Evolutionary conservation across 2,329 filamentous ascomycete species (phyloP).

Genomic region (Fusarium aywerte): DNA sequence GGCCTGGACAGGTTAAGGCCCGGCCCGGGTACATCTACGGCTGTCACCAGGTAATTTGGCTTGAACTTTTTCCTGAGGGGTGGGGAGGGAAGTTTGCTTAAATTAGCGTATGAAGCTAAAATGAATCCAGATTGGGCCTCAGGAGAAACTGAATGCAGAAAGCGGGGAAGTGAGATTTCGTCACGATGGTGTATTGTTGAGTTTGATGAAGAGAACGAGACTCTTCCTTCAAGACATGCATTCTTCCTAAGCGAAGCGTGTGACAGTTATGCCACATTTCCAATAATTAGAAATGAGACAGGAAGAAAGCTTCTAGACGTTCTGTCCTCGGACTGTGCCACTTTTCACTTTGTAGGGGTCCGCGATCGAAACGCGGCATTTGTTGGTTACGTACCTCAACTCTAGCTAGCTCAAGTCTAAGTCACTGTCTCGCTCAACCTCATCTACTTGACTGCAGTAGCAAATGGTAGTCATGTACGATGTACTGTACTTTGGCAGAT

Average conservation of each 20-base stretch:
- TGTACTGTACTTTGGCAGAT: neutral
- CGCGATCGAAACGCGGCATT: neutral
- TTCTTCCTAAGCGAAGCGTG: neutral
- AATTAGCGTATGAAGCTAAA: slow-evolving; percentile 2
- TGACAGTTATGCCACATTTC: neutral
- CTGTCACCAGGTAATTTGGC: neutral
- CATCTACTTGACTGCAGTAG: neutral
- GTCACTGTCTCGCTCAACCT: slow-evolving; percentile 14
- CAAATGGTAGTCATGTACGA: too few relatives aligned
- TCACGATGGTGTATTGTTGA: neutral
- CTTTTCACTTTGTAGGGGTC: neutral
- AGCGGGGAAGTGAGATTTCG: neutral
- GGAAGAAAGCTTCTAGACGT: slow-evolving; percentile 19
- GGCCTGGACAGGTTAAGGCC: neutral
- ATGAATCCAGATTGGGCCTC: neutral
- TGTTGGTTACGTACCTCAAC: neutral
- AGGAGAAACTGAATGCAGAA: neutral
- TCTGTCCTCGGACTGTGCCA: neutral
- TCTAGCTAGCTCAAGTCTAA: neutral
- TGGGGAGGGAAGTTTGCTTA: neutral
- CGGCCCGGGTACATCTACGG: slow-evolving; percentile 8
- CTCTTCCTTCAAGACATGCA: neutral
- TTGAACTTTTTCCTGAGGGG: too few relatives aligned
- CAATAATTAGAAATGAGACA: neutral
- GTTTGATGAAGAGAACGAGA: neutral